Percentiles rank a stretch among this genome's conserved stretches.
These are phyloP conservation scores for Arthrobotrys sphaeroides DNA, from an alignment of 2,329 filamentous ascomycete genomes.

Conservation along the genomic window DNA sequence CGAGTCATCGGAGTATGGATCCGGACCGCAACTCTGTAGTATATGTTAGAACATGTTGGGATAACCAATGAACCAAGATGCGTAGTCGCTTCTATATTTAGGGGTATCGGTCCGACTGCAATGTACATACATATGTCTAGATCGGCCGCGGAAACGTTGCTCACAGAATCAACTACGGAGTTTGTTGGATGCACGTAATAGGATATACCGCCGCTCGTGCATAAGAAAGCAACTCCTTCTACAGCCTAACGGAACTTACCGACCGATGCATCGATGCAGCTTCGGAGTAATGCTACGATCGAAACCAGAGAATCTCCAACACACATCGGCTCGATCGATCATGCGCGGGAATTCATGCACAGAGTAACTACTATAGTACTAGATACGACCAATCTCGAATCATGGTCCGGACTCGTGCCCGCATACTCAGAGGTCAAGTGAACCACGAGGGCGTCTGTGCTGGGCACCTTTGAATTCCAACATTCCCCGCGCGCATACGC, in stretches of 20 bases:
- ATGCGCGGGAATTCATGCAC: no score
- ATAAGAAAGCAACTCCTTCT: background rate
- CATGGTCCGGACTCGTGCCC: no score
- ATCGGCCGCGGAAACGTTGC: background rate
- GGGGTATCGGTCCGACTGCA: background rate
- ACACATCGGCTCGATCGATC: no score
- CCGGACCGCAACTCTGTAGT: background rate
- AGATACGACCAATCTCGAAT: no score
- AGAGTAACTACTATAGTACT: no score
- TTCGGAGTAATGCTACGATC: background rate
- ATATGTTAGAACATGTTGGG: background rate
- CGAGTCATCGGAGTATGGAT: background rate
- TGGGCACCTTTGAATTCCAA: no score
- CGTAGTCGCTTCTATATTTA: background rate
- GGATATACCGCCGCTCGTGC: background rate
- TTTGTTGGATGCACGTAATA: conserved; percentile 4
- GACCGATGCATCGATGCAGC: no score
- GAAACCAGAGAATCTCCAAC: background rate
- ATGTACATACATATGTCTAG: no score
- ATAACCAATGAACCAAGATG: background rate
- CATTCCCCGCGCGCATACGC: no score
- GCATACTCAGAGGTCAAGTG: no score
- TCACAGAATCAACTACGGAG: background rate
- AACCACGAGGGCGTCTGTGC: no score
- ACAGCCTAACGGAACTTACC: background rate